Conservation (phyloP, 768 basidiomycete genomes). For the Lentinula guzmanii region DNA sequence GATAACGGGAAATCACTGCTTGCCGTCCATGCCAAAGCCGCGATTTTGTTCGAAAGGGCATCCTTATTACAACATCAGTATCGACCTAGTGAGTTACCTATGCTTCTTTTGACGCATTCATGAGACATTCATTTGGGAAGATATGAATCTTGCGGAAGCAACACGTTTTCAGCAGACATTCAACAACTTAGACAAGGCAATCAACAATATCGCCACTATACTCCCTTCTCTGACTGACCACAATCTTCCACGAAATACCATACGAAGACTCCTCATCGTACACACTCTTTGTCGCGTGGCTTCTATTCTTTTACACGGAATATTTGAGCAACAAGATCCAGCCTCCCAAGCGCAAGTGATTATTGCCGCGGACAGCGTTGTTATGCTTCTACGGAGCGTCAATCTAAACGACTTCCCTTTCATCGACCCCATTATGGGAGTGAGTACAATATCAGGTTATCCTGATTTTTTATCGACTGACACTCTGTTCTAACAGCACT, state of each 20-base stretch:
- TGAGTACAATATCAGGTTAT: background rate
- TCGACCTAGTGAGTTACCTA: conserved; percentile 7
- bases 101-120: background rate
- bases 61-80: conserved; percentile 7
- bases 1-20: conserved; percentile 9
- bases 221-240: conserved; percentile 1
- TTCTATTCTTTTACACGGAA: conserved; percentile 11
- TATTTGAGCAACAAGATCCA: conserved; percentile 3
- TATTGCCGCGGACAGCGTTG: conserved; percentile 8
- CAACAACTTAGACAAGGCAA: conserved; percentile 7
- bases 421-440: conserved; percentile 14
- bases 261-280: conserved; percentile 5
- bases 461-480: background rate
- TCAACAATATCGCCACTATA: conserved; percentile 3
- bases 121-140: background rate
- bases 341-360: conserved; percentile 2
- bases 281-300: conserved; percentile 11
- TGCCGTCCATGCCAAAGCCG: conserved; percentile 13
- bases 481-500: background rate
- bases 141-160: conserved; percentile 3
- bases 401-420: conserved; percentile 9
- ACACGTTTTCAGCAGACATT: conserved; percentile 5
- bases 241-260: background rate
- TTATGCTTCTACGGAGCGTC: conserved; percentile 2
- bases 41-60: conserved; percentile 11